These are phyloP conservation scores for Venturia pyrina DNA, from an alignment of 2,329 filamentous ascomycete genomes.

Conservation along the genomic window DNA sequence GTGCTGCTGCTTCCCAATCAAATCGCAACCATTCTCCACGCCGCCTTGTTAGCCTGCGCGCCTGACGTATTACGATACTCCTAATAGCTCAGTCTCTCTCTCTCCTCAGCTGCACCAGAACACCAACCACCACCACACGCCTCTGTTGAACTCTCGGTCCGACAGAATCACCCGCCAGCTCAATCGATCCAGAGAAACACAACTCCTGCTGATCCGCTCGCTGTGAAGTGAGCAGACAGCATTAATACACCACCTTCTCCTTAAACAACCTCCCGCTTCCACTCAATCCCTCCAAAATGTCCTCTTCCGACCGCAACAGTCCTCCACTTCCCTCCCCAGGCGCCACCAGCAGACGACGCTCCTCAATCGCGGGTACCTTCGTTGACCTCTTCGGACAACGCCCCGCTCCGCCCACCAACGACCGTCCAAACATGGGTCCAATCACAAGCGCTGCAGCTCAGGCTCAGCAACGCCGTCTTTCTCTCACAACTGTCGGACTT, in stretches of 20 bases:
- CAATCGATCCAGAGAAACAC: background rate
- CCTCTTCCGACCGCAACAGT: constrained; percentile 27
- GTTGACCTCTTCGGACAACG: constrained; percentile 35
- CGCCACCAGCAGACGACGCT: constrained; percentile 31
- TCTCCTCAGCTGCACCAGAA: background rate
- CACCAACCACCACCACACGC: background rate
- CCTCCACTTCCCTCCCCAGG: constrained; percentile 28
- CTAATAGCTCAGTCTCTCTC: background rate
- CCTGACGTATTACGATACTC: background rate
- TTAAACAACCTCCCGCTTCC: background rate
- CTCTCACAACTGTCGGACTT: constrained; percentile 39
- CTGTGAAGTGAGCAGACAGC: background rate
- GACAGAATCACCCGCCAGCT: background rate
- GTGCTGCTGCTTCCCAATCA: background rate
- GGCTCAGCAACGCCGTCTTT: constrained; percentile 39
- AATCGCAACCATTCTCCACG: background rate
- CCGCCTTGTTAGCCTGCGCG: background rate
- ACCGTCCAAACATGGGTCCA: constrained; percentile 29
- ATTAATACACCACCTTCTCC: background rate
- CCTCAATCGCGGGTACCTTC: constrained; percentile 38
- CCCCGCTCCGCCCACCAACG: constrained; percentile 15
- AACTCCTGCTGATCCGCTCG: background rate
- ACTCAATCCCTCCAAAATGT: background rate
- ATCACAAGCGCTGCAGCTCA: constrained; percentile 40
- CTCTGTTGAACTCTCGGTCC: background rate